Base-by-base conservation (phyloP, 495 filamentous ascomycete genomes). In the Thozetella sp. region DNA sequence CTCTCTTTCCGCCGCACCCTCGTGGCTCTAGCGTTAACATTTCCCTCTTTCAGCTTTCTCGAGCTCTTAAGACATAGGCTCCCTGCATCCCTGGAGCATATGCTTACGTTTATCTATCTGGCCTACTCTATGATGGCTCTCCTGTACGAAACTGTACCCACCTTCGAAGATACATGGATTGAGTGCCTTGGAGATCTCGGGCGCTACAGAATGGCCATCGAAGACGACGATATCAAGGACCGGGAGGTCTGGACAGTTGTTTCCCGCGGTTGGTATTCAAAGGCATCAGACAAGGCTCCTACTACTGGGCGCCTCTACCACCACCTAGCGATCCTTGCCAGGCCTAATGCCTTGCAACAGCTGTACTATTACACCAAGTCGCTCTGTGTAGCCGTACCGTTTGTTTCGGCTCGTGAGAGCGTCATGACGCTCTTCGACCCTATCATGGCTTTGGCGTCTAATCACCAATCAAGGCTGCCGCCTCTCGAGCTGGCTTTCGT, bases 101-200 rank as follows among this genome's bases (percentile, higher is more conserved):
- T 94, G 90, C 76, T 93, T 0, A 81, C 86, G 0, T 96, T 92
- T 63, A 91, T 96, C 40, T 91, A 92, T 59, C 69, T 92, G 23
- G 90, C 92, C 0, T 94, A 94, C 64, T 87, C 88, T 19, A 91
- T 92, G 84, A 88, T 94, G 81, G 87, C 89, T 0, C 70, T 95
- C 2, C 75, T 95, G 0, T 82, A 89, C 56, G 91, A 94, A 67
- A 93, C 88, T 0, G 88, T 93, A 0, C 82, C 88, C 2, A 74
- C 81, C 0, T 96, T 93, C 64, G 83, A 89, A 60, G 90, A 93
- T 51, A 96, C 90, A 0, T 97, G 93, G 93, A 90, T 96, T 23
- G 93, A 97, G 62, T 96, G 92, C 64, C 77, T 97, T 0, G 92
- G 92, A 0, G 92, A 95, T 69, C 71, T 95, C 2, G 89, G 85